Evolutionary conservation across 768 basidiomycete species (phyloP), one percentile per base, ranked within the genome.

Genomic region (Russula sp.): DNA sequence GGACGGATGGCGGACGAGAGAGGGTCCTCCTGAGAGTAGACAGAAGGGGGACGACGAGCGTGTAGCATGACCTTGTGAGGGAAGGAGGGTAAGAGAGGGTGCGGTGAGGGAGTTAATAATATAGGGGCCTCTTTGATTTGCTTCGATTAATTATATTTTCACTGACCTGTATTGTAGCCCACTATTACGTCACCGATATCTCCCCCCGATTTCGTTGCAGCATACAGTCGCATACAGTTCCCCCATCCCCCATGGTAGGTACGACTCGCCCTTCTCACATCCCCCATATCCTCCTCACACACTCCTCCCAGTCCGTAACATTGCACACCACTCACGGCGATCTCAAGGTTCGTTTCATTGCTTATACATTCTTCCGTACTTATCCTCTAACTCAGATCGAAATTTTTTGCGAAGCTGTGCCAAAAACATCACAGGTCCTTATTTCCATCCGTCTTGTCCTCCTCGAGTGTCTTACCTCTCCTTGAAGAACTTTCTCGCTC

Each of bases 341-440:
- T 65, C 80, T 98, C 76, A 98, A 98, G 85, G 94, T 92, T 76
- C 59, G 24, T 51, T 42, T 42, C 59, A 3, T 22, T 20, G 57
- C 52, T 28, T 30, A 30, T 40, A 30, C 62, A 51, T 26, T 13
- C 14, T n/a, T 34, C 46, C 60, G 51, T 42, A 54, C 20, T 51
- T 7, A 54, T n/a, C 60, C 55, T 34, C 10, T 34, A 54, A 28
- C 53, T 32, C 73, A 98, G 94, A 86, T 98, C 66, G 97, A 99
- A 76, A 74, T 99, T 14, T 98, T 98, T 77, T 98, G 97, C 74
- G 97, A 99, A 76, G 88, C 96, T 7, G 90, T 94, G 22, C 97
- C 97, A 26, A 93, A 94, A 75, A 81, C 94, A 13, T 93, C 95
- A 69, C 96, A 99, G 81, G 95, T 94, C 67, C 24, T 67, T 26